Percentiles rank a stretch among this genome's conserved stretches.
These are phyloP conservation scores for Cladorrhinum sp. DNA, from an alignment of 2,329 filamentous ascomycete species.

Conservation along the genomic window DNA sequence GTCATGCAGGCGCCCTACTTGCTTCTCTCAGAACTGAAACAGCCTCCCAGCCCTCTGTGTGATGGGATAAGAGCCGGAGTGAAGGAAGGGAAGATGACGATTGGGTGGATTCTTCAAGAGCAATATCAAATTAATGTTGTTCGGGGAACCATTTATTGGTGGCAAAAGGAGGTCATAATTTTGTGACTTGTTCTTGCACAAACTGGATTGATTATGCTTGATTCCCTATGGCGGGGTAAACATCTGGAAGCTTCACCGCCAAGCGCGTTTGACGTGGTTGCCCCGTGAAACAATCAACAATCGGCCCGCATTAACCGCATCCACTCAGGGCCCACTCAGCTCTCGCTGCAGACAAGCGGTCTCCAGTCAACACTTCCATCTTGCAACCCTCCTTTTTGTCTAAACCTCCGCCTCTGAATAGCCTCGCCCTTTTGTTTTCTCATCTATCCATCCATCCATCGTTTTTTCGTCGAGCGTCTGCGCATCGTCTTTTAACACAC, in stretches of 20 bases:
- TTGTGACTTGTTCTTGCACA: no score
- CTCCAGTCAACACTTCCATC: neutral
- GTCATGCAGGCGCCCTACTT: no score
- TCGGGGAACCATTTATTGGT: conserved; percentile 60
- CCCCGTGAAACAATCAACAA: conserved; percentile 6
- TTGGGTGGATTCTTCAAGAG: conserved; percentile 53
- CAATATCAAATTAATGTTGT: conserved; percentile 56
- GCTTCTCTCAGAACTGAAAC: conserved; percentile 45
- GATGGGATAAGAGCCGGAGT: no score
- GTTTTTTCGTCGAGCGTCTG: neutral
- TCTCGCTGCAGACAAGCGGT: neutral
- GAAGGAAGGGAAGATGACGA: conserved; percentile 49
- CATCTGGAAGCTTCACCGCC: conserved; percentile 6
- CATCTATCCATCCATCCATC: neutral
- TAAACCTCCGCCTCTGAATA: conserved; percentile 17
- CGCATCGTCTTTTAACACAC: conserved; percentile 3
- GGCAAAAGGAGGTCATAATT: conserved; percentile 42
- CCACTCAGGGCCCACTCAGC: neutral
- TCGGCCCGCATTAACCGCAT: conserved; percentile 17
- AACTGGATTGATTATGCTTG: no score
- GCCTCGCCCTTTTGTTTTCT: conserved; percentile 10
- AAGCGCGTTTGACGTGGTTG: conserved; percentile 16
- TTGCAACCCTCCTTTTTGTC: neutral
- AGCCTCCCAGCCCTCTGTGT: conserved; percentile 58
- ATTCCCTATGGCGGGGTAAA: neutral